Conservation (phyloP, 202 grass and related monocot genomes). For the Panicum hallii region DNA sequence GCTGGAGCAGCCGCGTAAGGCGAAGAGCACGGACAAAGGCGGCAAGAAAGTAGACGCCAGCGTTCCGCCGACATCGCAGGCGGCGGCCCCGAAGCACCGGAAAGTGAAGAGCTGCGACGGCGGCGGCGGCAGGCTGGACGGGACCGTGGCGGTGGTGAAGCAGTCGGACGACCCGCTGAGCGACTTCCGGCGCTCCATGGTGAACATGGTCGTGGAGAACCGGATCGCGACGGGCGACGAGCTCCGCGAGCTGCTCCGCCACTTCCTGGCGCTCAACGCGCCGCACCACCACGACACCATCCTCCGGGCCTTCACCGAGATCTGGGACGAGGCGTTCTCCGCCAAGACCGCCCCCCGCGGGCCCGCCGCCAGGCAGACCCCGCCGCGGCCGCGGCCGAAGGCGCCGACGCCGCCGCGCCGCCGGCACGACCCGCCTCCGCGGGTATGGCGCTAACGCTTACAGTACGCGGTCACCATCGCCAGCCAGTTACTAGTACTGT, state of each 20-base stretch:
- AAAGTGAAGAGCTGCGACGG: conserved; percentile 40
- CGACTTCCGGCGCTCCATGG: conserved; percentile 93
- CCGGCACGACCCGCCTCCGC: neutral
- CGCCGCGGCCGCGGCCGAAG: neutral
- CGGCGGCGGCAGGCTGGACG: conserved; percentile 32
- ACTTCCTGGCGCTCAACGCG: conserved; percentile 85
- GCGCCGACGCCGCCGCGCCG: conserved; percentile 14
- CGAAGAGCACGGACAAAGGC: neutral
- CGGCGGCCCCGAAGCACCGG: conserved; percentile 19
- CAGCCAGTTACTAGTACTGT: neutral
- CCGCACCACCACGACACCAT: conserved; percentile 77
- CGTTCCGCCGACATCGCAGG: neutral
- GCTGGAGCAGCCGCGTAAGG: neutral
- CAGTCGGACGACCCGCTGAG: conserved; percentile 74
- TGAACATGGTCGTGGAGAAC: conserved; percentile 94
- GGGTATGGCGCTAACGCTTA: conserved; percentile 33
- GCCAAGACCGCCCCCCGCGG: neutral
- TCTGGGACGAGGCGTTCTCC: conserved; percentile 81
- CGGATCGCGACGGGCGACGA: conserved; percentile 69
- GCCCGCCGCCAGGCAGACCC: neutral
- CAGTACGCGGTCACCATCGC: neutral
- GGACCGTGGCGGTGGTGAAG: conserved; percentile 79
- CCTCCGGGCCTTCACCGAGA: conserved; percentile 78
- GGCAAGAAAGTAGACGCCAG: conserved; percentile 25
- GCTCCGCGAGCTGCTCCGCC: conserved; percentile 72